phyloP scores from a whole-genome alignment of 495 filamentous ascomycete genomes.

The Penicillium fimorum region DNA sequence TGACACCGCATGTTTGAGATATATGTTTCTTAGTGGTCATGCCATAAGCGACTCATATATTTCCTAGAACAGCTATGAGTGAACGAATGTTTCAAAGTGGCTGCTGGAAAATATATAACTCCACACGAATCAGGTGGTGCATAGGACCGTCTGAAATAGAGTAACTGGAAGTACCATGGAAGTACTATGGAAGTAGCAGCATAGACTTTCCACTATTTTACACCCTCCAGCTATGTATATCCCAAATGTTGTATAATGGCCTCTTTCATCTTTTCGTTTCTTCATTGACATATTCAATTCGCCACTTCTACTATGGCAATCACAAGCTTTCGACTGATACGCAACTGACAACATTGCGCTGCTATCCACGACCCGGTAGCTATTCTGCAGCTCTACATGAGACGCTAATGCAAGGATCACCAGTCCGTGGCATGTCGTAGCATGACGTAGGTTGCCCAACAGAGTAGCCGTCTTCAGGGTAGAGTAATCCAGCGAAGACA shows the following conservation, averaged over 20 bases:
- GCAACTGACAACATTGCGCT: neutral
- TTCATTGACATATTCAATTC: neutral
- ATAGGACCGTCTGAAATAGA: too few relatives aligned
- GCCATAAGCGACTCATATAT: neutral
- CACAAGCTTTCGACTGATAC: neutral
- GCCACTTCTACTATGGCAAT: neutral
- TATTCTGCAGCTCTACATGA: constrained; percentile 1
- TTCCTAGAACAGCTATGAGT: too few relatives aligned
- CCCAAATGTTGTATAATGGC: too few relatives aligned
- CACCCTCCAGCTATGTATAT: too few relatives aligned
- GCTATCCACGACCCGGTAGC: neutral
- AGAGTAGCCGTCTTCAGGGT: neutral
- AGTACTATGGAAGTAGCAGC: neutral
- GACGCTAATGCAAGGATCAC: constrained; percentile 14
- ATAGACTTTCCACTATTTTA: too few relatives aligned
- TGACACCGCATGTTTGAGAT: neutral
- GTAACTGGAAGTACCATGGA: too few relatives aligned
- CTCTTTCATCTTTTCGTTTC: neutral
- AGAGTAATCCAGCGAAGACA: neutral
- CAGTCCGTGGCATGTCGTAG: constrained; percentile 9
- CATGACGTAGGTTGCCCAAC: constrained; percentile 4
- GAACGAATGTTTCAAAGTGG: neutral
- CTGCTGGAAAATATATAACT: neutral
- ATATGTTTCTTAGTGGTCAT: neutral
- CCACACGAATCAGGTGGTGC: neutral